Evolutionary conservation across 2,329 filamentous ascomycete genomes (phyloP).

Genomic region (Cylindrodendrum hubeiense): DNA sequence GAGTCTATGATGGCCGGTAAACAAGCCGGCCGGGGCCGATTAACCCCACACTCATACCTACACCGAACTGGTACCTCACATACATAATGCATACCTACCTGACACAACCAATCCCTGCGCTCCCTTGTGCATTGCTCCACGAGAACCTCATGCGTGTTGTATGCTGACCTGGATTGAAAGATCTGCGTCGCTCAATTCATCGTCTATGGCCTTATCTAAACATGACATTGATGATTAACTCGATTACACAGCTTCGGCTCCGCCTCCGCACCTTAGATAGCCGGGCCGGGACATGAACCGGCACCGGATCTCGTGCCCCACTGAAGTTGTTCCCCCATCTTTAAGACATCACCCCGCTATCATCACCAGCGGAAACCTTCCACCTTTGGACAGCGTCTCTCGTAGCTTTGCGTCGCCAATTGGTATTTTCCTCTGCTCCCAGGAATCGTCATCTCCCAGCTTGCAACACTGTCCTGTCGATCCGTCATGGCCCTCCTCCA

Average conservation of each 20-base stretch:
- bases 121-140: not conserved
- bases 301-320: slow-evolving; percentile 40
- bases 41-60: not conserved
- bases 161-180: not conserved
- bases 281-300: slow-evolving; percentile 29
- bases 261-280: slow-evolving; percentile 11
- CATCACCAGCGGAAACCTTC: slow-evolving; percentile 22
- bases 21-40: slow-evolving; percentile 10
- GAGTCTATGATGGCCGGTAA: slow-evolving; percentile 12
- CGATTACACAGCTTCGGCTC: not conserved
- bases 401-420: slow-evolving; percentile 13
- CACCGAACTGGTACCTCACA: slow-evolving; percentile 9
- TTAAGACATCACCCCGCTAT: slow-evolving; percentile 44
- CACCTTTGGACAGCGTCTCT: slow-evolving; percentile 12
- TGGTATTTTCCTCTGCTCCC: not conserved
- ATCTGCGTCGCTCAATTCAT: not conserved
- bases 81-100: slow-evolving; percentile 11
- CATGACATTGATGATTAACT: not conserved
- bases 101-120: not conserved
- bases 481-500: slow-evolving; percentile 49
- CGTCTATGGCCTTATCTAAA: not conserved
- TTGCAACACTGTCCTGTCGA: not conserved
- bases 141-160: not conserved
- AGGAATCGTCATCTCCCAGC: not conserved
- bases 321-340: slow-evolving; percentile 28